Percentiles rank a stretch among this genome's conserved stretches.
These are phyloP conservation scores for Alternaria triticimaculans DNA, from an alignment of 2,329 filamentous ascomycete species.

Conservation along the genomic window DNA sequence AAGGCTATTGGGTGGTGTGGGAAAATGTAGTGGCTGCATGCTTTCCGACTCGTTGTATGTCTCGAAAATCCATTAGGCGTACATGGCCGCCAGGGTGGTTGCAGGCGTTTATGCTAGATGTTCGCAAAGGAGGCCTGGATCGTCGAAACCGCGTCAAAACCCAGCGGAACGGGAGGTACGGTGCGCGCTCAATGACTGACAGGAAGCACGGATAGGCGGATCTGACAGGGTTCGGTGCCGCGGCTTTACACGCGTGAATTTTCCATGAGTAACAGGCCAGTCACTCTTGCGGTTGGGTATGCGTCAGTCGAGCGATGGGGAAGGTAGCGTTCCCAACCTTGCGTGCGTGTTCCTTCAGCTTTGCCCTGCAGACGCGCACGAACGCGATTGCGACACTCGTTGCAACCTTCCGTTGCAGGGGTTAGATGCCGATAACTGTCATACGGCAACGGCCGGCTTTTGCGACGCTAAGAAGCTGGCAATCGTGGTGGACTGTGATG, in stretches of 20 bases:
- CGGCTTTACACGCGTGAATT: conserved; percentile 6
- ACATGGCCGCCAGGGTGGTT: neutral
- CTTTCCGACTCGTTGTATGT: conserved; percentile 1
- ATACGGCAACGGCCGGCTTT: conserved; percentile 1
- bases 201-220: conserved; percentile 9
- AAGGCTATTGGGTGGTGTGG: neutral
- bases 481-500: neutral
- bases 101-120: conserved; percentile 1
- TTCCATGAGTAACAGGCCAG: conserved; percentile 7
- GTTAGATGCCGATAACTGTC: conserved; percentile 7
- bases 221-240: conserved; percentile 8
- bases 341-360: neutral
- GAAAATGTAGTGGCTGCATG: conserved; percentile 10
- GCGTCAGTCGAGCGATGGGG: neutral
- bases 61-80: neutral
- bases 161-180: conserved; percentile 18
- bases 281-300: neutral
- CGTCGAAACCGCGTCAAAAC: conserved; percentile 2
- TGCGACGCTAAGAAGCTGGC: conserved; percentile 2
- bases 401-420: conserved; percentile 11
- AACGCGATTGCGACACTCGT: conserved; percentile 4
- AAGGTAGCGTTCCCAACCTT: neutral
- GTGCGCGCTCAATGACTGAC: conserved; percentile 10
- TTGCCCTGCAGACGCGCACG: neutral
- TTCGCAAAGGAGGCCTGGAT: conserved; percentile 1